Conservation (phyloP, 139 green algal genomes). For the Chlorella sp. region DNA sequence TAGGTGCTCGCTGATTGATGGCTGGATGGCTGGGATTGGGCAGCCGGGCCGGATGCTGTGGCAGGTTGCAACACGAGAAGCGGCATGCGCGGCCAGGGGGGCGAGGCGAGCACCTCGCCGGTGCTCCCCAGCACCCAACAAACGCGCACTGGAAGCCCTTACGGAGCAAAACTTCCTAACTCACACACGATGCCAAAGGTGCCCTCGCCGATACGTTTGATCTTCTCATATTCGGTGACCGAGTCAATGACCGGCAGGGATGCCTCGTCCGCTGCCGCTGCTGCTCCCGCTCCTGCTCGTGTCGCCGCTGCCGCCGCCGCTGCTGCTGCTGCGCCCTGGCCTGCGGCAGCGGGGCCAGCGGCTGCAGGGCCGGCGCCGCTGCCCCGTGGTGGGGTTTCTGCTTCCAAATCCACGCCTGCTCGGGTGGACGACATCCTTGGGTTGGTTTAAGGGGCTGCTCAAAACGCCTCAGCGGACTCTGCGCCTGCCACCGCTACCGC, state of each 20-base stretch:
- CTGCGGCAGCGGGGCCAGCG: neutral
- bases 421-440: neutral
- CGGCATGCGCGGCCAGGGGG: no score
- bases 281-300: neutral
- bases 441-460: no score
- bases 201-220: slow-evolving; percentile 78
- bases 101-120: neutral
- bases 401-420: neutral
- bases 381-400: no score
- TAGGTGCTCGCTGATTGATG: no score
- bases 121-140: neutral
- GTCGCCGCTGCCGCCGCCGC: neutral
- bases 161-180: neutral
- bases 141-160: no score
- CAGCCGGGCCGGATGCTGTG: neutral
- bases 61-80: neutral
- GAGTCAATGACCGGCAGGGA: slow-evolving; percentile 46
- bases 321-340: neutral
- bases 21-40: neutral
- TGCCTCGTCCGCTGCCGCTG: neutral
- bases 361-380: neutral
- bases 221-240: slow-evolving; percentile 75
- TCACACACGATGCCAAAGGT: slow-evolving; percentile 81
- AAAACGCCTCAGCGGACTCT: no score
- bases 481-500: no score